Base-by-base conservation (phyloP, 768 basidiomycete genomes). In the Fomitopsis serialis region DNA sequence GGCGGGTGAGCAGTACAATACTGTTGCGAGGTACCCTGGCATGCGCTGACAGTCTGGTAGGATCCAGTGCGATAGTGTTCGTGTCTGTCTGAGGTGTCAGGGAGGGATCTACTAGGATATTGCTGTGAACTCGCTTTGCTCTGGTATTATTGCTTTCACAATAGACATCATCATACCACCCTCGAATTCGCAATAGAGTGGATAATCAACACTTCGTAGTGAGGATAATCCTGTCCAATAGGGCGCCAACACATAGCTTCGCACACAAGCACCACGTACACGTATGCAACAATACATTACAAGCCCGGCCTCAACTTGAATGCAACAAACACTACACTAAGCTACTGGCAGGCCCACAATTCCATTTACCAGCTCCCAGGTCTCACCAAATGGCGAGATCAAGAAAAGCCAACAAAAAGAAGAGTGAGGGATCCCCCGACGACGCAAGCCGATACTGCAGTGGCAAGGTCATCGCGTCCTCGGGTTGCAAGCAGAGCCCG, bases 391-490 rank as follows among this genome's bases (percentile, higher is more conserved):
- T 57, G 59, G 47, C 53, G 43, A 40, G 47, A 37, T 27, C 36
- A 56, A 57, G 40, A 46, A 48, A 46, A 50, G 24, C 42, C 22
- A 46, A 36, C 50, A 53, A 60, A 57, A 61, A 50, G 53, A 54
- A 53, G 24, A 57, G 48, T 40, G 22, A 40, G 44, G 44, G 60
- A 58, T 62, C 63, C 63, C 63, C 61, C 56, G 63, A 64, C 63
- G 55, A 62, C 63, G 53, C 63, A 62, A 64, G 61, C 61, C 63
- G 48, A 53, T 64, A 64, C 57, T 64, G 63, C 61, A 64, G 45
- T 58, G 48, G 61, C 63, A 60, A 62, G 61, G 63, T 62, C 63
- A 64, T 62, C 63, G 55, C 56, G 56, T 49, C 61, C 55, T 52
- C 56, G 56, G 50, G 56, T 60, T 63, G 62, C 62, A 63, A 63